Evolutionary conservation across 495 filamentous ascomycete species (phyloP), one percentile per base, ranked within the genome.

Genomic region (Penicillium lividum): DNA sequence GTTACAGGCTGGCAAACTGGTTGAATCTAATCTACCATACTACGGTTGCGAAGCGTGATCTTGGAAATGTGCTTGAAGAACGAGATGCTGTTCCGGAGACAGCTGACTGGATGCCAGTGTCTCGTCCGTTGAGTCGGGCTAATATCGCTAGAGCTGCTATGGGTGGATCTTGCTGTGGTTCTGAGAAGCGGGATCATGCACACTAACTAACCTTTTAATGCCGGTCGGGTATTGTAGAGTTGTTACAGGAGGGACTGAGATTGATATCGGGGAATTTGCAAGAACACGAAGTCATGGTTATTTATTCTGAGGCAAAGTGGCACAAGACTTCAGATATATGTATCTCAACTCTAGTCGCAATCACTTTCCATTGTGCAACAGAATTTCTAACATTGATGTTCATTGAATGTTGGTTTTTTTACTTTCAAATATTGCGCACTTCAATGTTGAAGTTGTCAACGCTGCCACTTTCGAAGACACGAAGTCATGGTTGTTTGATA

Each of bases 1-100:
- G 89, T 10, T 92, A 86, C 61, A 81, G 89, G 25, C 67, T 90
- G 79, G 84, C 43, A 0, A 67, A 69, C 42, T 69, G 67, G 67
- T 33, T 69, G 22, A 69, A 69, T 31, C 6, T 57, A 61, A 65
- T 69, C 18, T 63, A 69, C 22, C 53, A n/a, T 5, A 48, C 54
- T 0, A 48, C 59, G 4, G 55, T 62, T 54, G 57, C 64, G 11
- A 62, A 67, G 48, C 57, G 61, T 3, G 59, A 57, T 36, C 27
- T 59, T 4, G 61, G 52, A 10, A 30, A 34, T 1, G 40, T 44
- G 42, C 54, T 51, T 8, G 34, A 57, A 51, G 33, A 10, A 25
- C 55, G 51, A n/a, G 51, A 51, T 10, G 30, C 44, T 1, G 48
- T 15, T 11, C 40, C 60, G 38, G 22, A 42, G 7, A 59, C 51